Evolutionary conservation across 1,139 yeast species (phyloP), one percentile per base, ranked within the genome.

Genomic region (Taiozyma sp.): DNA sequence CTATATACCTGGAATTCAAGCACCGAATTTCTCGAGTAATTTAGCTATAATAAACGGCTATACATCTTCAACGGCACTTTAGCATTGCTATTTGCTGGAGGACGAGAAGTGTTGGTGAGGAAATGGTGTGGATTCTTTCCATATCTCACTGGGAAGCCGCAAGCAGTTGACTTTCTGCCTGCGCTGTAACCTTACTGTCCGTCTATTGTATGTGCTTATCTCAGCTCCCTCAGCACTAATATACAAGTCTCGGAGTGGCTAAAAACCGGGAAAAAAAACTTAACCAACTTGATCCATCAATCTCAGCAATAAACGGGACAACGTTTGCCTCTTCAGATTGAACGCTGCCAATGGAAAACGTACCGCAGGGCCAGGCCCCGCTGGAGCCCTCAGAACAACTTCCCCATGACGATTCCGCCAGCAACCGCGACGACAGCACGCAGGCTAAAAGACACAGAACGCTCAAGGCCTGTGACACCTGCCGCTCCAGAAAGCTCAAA

Each of bases 401-500:
- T 12, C 9, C 19, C 19, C 19, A 7, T 6, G 19, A 32, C 9
- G n/a, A 30, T 12, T 30, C 34, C n/a, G 12, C 30, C 12, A 8
- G 34, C n/a, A 30, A 13, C n/a, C n/a, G 12, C 34, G 13, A 30
- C 14, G 34, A 30, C 34, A 3, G 12, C 7, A 4, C 34, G n/a
- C 36, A 32, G 16, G 36, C 19, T n/a, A 40, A 24, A 13, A 23
- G 29, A 40, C 28, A 30, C 28, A 40, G 52, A 6, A 48, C 51
- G 1, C 6, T 40, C 8, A 50, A 39, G 41, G 58, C 57, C 1
- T 56, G 57, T 44, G 58, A 56, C 24, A 46, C 32, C 1, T 57
- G 64, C n/a, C 58, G 65, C 2, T n/a, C 54, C 1, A 44, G 63
- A 16, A 61, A 61, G 54, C 56, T 60, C 40, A 59, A 57, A 44